These are phyloP conservation scores for Aspergillus conjunctus DNA, from an alignment of 495 filamentous ascomycete genomes.

Conservation along the genomic window DNA sequence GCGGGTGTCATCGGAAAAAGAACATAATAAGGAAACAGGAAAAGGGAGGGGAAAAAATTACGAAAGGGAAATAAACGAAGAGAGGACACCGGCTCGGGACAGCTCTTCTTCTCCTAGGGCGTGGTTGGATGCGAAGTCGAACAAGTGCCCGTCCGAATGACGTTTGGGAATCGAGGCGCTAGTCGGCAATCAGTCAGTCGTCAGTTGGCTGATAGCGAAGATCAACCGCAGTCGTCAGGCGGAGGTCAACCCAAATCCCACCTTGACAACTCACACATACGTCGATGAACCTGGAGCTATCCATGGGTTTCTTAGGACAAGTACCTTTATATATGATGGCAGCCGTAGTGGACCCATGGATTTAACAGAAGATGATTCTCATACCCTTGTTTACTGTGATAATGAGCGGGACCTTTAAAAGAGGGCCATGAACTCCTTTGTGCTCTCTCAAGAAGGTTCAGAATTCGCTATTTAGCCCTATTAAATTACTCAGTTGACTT, in stretches of 20 bases:
- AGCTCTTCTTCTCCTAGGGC: constrained; percentile 10
- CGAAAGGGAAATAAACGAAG: background rate
- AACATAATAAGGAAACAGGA: constrained; percentile 28
- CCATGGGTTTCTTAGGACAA: background rate
- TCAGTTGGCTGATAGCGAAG: constrained; percentile 18
- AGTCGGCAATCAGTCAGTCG: constrained; percentile 9
- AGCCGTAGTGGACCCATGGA: background rate
- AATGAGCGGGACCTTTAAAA: too few species aligned
- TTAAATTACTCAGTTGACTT: too few species aligned
- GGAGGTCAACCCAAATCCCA: constrained; percentile 28
- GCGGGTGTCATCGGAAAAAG: constrained; percentile 32
- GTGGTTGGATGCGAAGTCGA: constrained; percentile 15
- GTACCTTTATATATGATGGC: background rate
- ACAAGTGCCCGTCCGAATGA: constrained; percentile 25
- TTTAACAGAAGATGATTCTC: background rate
- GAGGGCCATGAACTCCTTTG: too few species aligned
- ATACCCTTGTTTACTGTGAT: too few species aligned
- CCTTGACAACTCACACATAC: constrained; percentile 31
- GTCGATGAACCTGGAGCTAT: constrained; percentile 7
- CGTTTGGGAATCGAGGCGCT: constrained; percentile 28
- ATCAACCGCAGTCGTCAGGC: constrained; percentile 43
- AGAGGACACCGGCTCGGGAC: constrained; percentile 4
- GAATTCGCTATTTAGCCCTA: too few species aligned
- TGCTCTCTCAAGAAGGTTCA: too few species aligned
- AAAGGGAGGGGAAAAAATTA: constrained; percentile 8